Percentiles rank a stretch among this genome's conserved stretches.
Evolutionary conservation across 2,329 filamentous ascomycete species (phyloP).

Genomic region (Penicillium sclerotiorum): DNA sequence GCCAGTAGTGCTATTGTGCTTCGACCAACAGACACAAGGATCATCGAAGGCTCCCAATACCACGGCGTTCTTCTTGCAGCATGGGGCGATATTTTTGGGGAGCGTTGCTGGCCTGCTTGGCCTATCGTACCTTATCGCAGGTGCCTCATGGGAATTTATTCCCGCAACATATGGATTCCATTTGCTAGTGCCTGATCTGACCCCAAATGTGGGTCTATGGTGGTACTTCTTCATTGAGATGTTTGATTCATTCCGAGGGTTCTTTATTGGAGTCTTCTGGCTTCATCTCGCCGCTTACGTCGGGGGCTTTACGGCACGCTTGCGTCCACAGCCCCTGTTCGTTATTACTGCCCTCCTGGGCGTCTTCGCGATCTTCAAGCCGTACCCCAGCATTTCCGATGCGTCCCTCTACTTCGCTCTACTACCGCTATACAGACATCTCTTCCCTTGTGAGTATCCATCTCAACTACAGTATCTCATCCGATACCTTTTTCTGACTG

Average conservation of each 20-base stretch:
- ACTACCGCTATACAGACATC: constrained; percentile 83
- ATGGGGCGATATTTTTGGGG: constrained; percentile 56
- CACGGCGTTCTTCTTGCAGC: constrained; percentile 57
- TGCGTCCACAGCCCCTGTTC: constrained; percentile 83
- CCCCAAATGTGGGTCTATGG: constrained; percentile 94
- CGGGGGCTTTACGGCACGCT: constrained; percentile 77
- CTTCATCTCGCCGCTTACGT: constrained; percentile 90
- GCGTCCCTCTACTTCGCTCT: constrained; percentile 82
- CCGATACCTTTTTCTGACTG: constrained; percentile 28
- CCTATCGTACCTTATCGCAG: constrained; percentile 73
- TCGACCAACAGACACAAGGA: constrained; percentile 63
- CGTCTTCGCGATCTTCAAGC: constrained; percentile 93
- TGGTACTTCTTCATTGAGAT: constrained; percentile 99
- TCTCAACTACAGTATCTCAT: neutral
- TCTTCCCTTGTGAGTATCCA: constrained; percentile 70
- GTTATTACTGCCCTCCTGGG: constrained; percentile 83
- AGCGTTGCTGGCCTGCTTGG: constrained; percentile 66
- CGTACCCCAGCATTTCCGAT: constrained; percentile 91
- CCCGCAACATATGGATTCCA: constrained; percentile 90
- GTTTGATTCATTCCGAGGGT: constrained; percentile 96
- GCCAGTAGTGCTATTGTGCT: constrained; percentile 77
- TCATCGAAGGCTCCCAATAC: constrained; percentile 34
- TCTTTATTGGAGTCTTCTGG: constrained; percentile 98
- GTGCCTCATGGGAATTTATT: constrained; percentile 83
- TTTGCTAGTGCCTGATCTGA: constrained; percentile 85